Evolutionary conservation across 75 land plant species (phyloP), one percentile per base, ranked within the genome.

Genomic region (Sequoiadendron giganteum): DNA sequence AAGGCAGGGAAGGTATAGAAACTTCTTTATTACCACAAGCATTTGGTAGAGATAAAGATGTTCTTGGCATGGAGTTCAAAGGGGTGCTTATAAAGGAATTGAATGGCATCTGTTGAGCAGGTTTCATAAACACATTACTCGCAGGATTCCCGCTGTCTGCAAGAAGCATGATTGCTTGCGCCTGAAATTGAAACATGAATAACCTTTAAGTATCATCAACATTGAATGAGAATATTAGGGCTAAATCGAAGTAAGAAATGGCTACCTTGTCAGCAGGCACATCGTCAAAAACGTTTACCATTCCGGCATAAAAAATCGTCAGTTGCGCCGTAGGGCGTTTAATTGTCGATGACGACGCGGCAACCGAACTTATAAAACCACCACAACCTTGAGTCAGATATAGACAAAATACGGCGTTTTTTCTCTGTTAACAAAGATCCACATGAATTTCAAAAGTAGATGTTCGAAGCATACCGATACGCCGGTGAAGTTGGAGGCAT

Each of bases 151-250:
- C 89, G 85, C 86, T 90, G n/a, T 86, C 95, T 48, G 95, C 95
- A 43, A 94, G 90, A 4, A 94, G 85, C 95, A 94, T 94, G 77
- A 94, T 94, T 19, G 95, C 95, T 36, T 93, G 95, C 5, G 92
- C 95, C 95, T 94, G 92, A 56, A 85, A 42, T 58, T 19, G 25
- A 73, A 5, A 39, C 47, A 42, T 28, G 28, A 11, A 30, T 0
- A 0, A 79, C 25, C 82, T 52, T 52, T 52, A 52, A 1, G 16
- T 52, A 52, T 14, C 30, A 52, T 58, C n/a, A 30, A 38, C 6
- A 30, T 85, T 25, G 7, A 48, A 48, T 3, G 34, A 38, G 21
- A 10, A 30, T 14, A 38, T 18, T 5, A 85, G 32, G 58, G 40
- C 13, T 47, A 36, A 16, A 47, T 28, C 70, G 65, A 21, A 32